Percentiles rank a stretch among this genome's conserved stretches.
Conservation (phyloP, 179 eudicot genomes). For the Camellia oleifera region DNA sequence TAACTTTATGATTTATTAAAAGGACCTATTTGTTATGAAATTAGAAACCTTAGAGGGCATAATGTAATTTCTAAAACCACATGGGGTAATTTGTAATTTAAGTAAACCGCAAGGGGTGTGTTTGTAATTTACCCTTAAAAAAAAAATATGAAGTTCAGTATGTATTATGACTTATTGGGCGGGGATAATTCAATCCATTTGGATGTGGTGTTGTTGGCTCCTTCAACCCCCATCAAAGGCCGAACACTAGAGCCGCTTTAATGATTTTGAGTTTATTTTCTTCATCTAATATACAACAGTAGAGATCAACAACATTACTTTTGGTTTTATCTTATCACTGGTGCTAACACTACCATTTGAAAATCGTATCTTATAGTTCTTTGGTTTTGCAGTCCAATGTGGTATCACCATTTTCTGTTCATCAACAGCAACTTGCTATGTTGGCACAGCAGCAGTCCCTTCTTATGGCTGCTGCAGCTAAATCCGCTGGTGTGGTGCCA, state of each 20-base stretch:
- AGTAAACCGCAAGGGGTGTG: too few species aligned
- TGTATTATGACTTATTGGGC: not conserved
- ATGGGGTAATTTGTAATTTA: too few species aligned
- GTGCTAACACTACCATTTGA: not conserved
- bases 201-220: too few species aligned
- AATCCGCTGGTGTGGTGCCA: slow-evolving; percentile 51
- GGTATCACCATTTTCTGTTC: slow-evolving; percentile 72
- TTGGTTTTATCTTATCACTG: not conserved
- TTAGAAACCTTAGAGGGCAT: too few species aligned
- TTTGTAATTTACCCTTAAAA: too few species aligned
- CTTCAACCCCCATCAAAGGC: too few species aligned
- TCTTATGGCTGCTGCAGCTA: slow-evolving; percentile 90
- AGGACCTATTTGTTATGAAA: too few species aligned
- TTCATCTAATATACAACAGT: too few species aligned
- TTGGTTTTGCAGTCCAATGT: slow-evolving; percentile 65
- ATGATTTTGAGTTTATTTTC: not conserved
- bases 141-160: too few species aligned
- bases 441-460: slow-evolving; percentile 88
- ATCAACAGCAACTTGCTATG: slow-evolving; percentile 87
- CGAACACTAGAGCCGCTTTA: not conserved
- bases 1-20: too few species aligned
- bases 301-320: not conserved
- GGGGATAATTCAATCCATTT: too few species aligned
- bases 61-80: too few species aligned
- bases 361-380: not conserved